These are phyloP conservation scores for Starmerella lactis-condensi DNA, from an alignment of 805 yeast genomes.

Conservation along the genomic window DNA sequence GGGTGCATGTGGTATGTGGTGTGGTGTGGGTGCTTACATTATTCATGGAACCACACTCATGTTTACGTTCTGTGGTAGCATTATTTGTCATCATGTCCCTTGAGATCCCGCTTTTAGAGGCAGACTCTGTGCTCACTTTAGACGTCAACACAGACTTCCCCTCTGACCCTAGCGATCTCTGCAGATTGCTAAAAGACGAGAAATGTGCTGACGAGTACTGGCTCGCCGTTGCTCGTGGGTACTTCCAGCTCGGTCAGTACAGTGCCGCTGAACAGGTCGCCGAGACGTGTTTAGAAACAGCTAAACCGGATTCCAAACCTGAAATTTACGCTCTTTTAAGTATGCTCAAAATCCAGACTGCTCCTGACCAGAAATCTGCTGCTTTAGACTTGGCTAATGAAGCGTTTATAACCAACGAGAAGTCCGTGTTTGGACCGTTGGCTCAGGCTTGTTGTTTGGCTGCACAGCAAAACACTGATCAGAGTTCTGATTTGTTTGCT, in stretches of 20 bases:
- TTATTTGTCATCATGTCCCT: too few species aligned
- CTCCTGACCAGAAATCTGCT: slow-evolving; percentile 19
- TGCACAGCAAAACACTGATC: slow-evolving; percentile 44
- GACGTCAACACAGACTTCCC: slow-evolving; percentile 69
- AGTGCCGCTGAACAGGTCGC: slow-evolving; percentile 49
- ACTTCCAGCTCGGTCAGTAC: slow-evolving; percentile 40
- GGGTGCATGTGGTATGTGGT: too few species aligned
- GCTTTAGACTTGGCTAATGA: slow-evolving; percentile 31
- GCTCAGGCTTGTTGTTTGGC: slow-evolving; percentile 51
- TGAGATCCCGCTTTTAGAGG: slow-evolving; percentile 58
- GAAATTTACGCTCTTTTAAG: slow-evolving; percentile 44
- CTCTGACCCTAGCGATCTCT: slow-evolving; percentile 72
- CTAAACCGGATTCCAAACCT: slow-evolving; percentile 27
- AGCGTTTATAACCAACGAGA: slow-evolving; percentile 26
- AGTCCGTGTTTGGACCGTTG: slow-evolving; percentile 33
- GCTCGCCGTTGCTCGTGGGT: slow-evolving; percentile 71
- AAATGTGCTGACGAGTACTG: slow-evolving; percentile 59
- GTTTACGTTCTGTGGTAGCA: too few species aligned
- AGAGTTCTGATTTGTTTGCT: slow-evolving; percentile 45
- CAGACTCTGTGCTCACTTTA: slow-evolving; percentile 71
- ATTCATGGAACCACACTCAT: too few species aligned
- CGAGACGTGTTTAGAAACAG: slow-evolving; percentile 34
- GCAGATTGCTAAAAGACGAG: slow-evolving; percentile 63
- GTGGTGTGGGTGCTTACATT: too few species aligned
- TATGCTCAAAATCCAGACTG: slow-evolving; percentile 39